Percentiles rank a stretch among this genome's conserved stretches.
Conservation (phyloP, 805 yeast genomes). For the Candida berthetii region DNA sequence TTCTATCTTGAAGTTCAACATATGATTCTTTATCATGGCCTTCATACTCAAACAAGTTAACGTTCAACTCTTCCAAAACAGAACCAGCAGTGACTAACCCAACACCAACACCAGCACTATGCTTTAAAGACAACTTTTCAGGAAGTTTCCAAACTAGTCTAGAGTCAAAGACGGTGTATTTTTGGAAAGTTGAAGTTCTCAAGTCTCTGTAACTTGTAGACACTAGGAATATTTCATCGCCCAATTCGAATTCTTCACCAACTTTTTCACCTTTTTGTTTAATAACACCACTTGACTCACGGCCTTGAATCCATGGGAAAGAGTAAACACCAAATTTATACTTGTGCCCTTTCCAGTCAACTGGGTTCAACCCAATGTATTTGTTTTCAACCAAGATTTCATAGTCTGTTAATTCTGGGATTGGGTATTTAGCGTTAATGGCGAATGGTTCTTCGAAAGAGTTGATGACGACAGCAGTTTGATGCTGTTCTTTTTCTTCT, state of each 20-base stretch:
- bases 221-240: conserved; percentile 35
- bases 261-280: conserved; percentile 29
- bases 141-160: conserved; percentile 41
- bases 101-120: conserved; percentile 41
- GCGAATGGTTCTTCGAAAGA: conserved; percentile 20
- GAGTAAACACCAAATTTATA: conserved; percentile 39
- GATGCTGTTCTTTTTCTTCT: conserved; percentile 8
- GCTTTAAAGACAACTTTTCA: conserved; percentile 23
- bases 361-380: conserved; percentile 37
- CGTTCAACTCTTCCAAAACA: conserved; percentile 21
- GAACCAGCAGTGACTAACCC: conserved; percentile 39
- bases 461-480: conserved; percentile 19
- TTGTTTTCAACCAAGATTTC: conserved; percentile 25
- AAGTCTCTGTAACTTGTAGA: conserved; percentile 42
- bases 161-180: conserved; percentile 36
- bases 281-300: conserved; percentile 38
- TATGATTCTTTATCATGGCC: conserved; percentile 5
- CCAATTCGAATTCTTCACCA: conserved; percentile 18
- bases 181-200: conserved; percentile 41
- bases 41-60: conserved; percentile 12
- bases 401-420: conserved; percentile 18
- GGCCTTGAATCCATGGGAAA: conserved; percentile 45
- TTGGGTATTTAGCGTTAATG: conserved; percentile 12
- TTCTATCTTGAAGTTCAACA: conserved; percentile 5
- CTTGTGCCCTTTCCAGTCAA: conserved; percentile 44